These are phyloP conservation scores for Pelagophyceae sp. DNA, from an alignment of 352 stramenopile genomes.

Conservation along the genomic window DNA sequence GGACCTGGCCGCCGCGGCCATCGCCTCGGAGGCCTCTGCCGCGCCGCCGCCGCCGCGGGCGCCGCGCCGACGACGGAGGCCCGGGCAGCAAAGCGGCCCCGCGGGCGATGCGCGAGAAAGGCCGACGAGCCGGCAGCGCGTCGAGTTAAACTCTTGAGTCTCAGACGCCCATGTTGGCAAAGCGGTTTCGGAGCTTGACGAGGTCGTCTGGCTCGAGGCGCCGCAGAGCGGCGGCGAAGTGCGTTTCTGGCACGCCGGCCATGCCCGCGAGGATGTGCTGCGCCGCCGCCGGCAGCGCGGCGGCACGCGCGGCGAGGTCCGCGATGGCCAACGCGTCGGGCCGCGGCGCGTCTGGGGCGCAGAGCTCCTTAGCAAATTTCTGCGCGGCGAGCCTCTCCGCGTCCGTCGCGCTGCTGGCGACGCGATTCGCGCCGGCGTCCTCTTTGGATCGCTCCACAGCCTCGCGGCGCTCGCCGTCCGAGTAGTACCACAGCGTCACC, in stretches of 20 bases:
- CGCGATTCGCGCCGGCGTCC: not conserved
- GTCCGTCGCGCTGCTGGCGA: not conserved
- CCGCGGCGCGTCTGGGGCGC: not conserved
- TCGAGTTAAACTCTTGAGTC: not conserved
- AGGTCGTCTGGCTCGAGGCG: not conserved
- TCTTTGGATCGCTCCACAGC: constrained; percentile 25
- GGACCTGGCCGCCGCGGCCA: not conserved
- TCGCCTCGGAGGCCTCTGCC: not conserved
- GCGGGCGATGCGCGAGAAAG: not conserved
- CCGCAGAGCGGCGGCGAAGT: not conserved
- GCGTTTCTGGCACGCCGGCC: constrained; percentile 8
- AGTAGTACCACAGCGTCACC: constrained; percentile 36
- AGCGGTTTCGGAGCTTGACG: not conserved
- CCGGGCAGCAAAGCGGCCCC: not conserved
- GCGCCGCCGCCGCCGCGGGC: not conserved
- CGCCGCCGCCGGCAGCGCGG: not conserved
- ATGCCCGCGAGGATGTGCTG: not conserved
- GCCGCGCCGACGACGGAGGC: not conserved
- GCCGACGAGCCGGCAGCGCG: not conserved
- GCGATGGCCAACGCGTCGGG: not conserved
- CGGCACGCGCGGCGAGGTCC: not conserved
- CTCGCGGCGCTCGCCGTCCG: constrained; percentile 24
- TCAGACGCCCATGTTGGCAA: constrained; percentile 12
- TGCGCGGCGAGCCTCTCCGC: not conserved
- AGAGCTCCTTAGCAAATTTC: not conserved